Evolutionary conservation across 2,329 filamentous ascomycete genomes (phyloP), one percentile per base, ranked within the genome.

Genomic region (Blastomyces silverae): DNA sequence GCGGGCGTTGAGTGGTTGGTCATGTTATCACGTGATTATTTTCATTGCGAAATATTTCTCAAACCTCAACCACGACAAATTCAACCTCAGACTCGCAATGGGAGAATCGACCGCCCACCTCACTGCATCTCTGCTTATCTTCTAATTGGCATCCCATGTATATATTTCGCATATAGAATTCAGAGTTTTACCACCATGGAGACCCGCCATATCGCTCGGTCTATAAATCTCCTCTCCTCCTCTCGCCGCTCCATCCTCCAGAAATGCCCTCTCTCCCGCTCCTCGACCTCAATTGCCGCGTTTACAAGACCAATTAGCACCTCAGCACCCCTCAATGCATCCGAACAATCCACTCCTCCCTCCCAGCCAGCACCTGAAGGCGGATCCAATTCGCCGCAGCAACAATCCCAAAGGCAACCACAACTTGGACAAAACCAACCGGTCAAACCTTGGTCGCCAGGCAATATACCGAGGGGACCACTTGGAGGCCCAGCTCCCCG

Each of bases 161-260:
- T 20, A 31, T 39, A 48, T 25, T 28, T 56, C 31, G 11, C 17
- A 25, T n/a, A 37, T n/a, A 17, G 3, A 7, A 28, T 22, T 2
- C 22, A 22, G 31, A 46, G 3, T 20, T 44, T 58, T 11, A 42
- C 22, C 57, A 42, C 11, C 28, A 68, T 68, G 67, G 66, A 68
- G 56, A 39, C 62, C 48, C 66, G 67, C 59, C 62, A 65, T n/a
- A 52, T 67, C 25, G 31, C 46, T 63, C 58, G 58, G 58, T 46
- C 58, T 28, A 31, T 64, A 59, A 57, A 34, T 57, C 42, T 64
- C 64, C 42, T 46, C 25, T 48, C 39, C 13, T 31, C 58, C 58
- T 34, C 44, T 57, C 53, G 28, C 31, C 25, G 42, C 31, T 20
- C 44, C 34, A 37, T 61, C 22, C 50, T 61, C 58, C 56, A 7